Evolutionary conservation across 2,329 filamentous ascomycete genomes (phyloP).

Genomic region (Botrytis galanthina): DNA sequence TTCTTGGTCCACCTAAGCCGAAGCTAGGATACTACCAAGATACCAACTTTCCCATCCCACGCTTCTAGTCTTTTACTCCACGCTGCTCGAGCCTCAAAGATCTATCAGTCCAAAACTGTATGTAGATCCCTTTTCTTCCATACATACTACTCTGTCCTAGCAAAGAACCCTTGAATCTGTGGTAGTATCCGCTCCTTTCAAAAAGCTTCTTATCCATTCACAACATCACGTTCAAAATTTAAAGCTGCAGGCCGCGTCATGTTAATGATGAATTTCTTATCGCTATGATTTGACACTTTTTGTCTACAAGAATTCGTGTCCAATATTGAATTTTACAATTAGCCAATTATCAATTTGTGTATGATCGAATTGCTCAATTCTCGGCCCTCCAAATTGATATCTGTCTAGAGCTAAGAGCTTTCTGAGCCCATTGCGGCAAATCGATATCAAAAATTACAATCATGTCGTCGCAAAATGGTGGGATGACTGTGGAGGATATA

Average conservation of each 20-base stretch:
- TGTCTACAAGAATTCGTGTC: neutral
- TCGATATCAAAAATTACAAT: neutral
- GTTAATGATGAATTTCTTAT: neutral
- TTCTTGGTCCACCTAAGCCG: neutral
- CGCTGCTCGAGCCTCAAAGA: neutral
- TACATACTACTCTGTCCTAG: neutral
- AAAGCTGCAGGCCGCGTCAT: conserved; percentile 3
- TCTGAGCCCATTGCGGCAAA: conserved; percentile 11
- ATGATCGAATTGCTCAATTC: neutral
- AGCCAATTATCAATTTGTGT: neutral
- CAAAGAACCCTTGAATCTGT: neutral
- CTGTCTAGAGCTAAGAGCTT: neutral
- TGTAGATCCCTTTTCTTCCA: neutral
- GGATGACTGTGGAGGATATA: conserved; percentile 37
- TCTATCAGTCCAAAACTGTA: neutral
- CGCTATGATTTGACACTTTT: neutral
- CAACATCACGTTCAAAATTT: neutral
- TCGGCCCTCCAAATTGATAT: neutral
- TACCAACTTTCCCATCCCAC: neutral
- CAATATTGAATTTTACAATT: neutral
- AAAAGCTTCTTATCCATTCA: neutral
- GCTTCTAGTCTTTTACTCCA: neutral
- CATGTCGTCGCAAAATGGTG: conserved; percentile 29
- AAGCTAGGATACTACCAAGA: neutral
- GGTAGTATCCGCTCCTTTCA: neutral